Evolutionary conservation across 805 yeast genomes (phyloP), one percentile per base, ranked within the genome.

Genomic region (Wickerhamomyces subpelliculosus): DNA sequence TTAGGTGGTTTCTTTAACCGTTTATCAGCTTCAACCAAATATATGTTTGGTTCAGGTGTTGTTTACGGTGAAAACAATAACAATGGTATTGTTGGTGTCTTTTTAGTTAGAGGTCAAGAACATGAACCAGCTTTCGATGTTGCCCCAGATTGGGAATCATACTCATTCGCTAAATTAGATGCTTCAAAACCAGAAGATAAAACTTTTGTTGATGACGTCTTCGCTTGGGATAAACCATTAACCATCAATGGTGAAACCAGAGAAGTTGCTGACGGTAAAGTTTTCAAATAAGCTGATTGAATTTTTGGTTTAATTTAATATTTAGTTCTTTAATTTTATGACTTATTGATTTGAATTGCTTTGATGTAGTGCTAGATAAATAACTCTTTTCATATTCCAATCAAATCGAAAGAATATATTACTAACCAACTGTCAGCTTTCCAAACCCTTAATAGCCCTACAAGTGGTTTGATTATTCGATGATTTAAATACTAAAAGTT

Each of bases 71-170:
- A 85, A 75, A 87, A 88, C 88, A 90, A 88, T 84, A 73, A 82
- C 82, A 90, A 90, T 72, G 97, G 97, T 74, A 89, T 90, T 63
- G 72, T 85, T 55, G 97, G 96, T 74, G 95, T 83, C 61, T 82
- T 90, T 76, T 68, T 93, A 60, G 81, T 90, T 60, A 88, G 97
- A 73, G 98, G 98, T 58, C 86, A 90, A 69, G 96, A 90, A 46
- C 69, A 55, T 61, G 75, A 55, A 41, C 95, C 97, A 65, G 98
- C 96, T 47, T 87, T 90, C 61, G 84, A 90, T 50, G 97, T 93
- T 65, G 98, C 97, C 61, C 97, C 98, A 67, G 98, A 93, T 72
- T 88, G 95, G 95, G 97, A 90, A 72, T 86, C 96, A 35, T 90
- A 86, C 73, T 61, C 63, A 43, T 87, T 76, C 84, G 69, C 78